phyloP scores from a whole-genome alignment of 2,329 filamentous ascomycete species.

The Alternaria sp. region DNA sequence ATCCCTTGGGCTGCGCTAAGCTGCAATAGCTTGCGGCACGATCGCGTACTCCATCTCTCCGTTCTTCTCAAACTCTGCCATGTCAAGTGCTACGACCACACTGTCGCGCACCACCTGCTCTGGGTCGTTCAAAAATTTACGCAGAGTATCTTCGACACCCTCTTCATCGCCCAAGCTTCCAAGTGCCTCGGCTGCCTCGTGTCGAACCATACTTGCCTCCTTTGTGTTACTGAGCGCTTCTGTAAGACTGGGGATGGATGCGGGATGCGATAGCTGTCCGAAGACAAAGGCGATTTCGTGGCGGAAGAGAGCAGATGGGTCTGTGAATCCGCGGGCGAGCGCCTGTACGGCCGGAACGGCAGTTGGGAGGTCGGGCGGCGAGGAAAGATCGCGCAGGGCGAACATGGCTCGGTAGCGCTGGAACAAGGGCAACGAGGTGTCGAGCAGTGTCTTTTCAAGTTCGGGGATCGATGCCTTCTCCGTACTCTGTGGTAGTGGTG shows the following conservation, averaged over 20 bases:
- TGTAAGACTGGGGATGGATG: conserved; percentile 90
- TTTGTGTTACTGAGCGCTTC: conserved; percentile 76
- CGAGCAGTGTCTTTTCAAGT: conserved; percentile 77
- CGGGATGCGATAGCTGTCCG: conserved; percentile 92
- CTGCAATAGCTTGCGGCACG: conserved; percentile 63
- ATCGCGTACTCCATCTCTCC: conserved; percentile 90
- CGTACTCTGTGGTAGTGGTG: conserved; percentile 76
- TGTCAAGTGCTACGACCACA: conserved; percentile 92
- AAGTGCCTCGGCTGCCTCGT: conserved; percentile 95
- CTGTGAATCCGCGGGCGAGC: conserved; percentile 82
- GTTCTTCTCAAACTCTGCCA: conserved; percentile 95
- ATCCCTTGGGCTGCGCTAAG: conserved; percentile 17
- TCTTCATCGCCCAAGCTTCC: conserved; percentile 93
- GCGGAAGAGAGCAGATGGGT: conserved; percentile 90
- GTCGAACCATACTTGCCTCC: conserved; percentile 94
- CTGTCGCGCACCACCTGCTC: conserved; percentile 95
- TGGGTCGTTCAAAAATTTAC: conserved; percentile 83
- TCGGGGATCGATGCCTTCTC: conserved; percentile 70
- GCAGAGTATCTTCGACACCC: conserved; percentile 86
- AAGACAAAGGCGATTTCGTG: conserved; percentile 99
- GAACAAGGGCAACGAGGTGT: conserved; percentile 82
- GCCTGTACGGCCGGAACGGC: conserved; percentile 86
- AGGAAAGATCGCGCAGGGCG: conserved; percentile 90
- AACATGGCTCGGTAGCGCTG: conserved; percentile 98
- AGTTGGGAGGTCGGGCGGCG: conserved; percentile 87